Evolutionary conservation across 805 yeast genomes (phyloP).

Genomic region (Metschnikowia lunata): DNA sequence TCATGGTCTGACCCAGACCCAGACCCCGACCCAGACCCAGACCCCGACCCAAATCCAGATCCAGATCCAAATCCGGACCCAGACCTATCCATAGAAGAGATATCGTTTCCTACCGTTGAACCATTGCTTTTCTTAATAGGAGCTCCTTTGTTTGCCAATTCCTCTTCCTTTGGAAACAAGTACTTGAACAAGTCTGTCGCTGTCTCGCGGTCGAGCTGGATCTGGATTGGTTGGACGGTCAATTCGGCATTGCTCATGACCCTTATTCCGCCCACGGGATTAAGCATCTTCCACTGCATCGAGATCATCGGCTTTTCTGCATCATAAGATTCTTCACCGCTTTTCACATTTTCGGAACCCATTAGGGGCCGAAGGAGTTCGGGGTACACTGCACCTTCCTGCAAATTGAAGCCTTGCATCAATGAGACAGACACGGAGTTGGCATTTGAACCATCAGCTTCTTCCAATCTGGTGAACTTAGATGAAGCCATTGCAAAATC

Average conservation of each 20-base stretch:
- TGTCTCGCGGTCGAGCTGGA: slow-evolving; percentile 70
- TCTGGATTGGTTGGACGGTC: slow-evolving; percentile 57
- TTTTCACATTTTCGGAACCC: slow-evolving; percentile 17
- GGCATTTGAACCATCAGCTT: slow-evolving; percentile 60
- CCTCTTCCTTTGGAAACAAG: slow-evolving; percentile 56
- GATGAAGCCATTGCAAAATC: slow-evolving; percentile 65
- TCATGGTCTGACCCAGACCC: background rate
- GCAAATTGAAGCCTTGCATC: slow-evolving; percentile 68
- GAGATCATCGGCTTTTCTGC: slow-evolving; percentile 23
- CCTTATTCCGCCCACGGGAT: slow-evolving; percentile 89
- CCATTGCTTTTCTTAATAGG: background rate
- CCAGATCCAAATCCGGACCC: slow-evolving; percentile 12
- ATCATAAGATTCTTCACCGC: slow-evolving; percentile 5
- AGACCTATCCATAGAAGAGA: slow-evolving; percentile 2
- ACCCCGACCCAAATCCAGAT: slow-evolving; percentile 22
- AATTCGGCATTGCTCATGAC: slow-evolving; percentile 64
- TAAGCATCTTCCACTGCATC: slow-evolving; percentile 69
- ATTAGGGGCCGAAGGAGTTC: slow-evolving; percentile 59
- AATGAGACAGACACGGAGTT: slow-evolving; percentile 56
- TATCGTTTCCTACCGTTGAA: background rate
- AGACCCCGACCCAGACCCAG: slow-evolving; percentile 18
- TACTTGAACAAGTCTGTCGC: slow-evolving; percentile 61
- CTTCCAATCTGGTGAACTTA: slow-evolving; percentile 56
- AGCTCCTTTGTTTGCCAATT: background rate
- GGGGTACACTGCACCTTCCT: slow-evolving; percentile 55